Conservation (phyloP, 1,284 basidiomycete genomes). For the Microbotryum saponariae region DNA sequence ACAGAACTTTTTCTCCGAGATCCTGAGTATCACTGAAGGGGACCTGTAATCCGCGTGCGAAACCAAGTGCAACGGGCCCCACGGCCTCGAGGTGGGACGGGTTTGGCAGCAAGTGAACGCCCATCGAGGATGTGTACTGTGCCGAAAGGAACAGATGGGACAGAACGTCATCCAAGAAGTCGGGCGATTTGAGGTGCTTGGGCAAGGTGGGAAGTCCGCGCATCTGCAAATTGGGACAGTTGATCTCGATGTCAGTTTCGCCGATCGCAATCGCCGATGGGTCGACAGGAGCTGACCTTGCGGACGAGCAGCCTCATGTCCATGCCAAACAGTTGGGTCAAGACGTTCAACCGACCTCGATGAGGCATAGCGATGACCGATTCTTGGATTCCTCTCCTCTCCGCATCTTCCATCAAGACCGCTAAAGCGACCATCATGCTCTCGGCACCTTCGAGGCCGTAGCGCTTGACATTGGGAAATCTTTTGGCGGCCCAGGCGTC, state of each 20-base stretch:
- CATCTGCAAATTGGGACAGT: slow-evolving; percentile 42
- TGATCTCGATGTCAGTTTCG: not conserved
- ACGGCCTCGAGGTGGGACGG: slow-evolving; percentile 83
- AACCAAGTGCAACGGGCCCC: slow-evolving; percentile 71
- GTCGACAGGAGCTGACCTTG: slow-evolving; percentile 45
- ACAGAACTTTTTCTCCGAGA: slow-evolving; percentile 76
- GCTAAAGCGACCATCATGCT: slow-evolving; percentile 81
- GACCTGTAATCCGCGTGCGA: slow-evolving; percentile 29
- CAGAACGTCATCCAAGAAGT: slow-evolving; percentile 70
- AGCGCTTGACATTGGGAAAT: slow-evolving; percentile 74
- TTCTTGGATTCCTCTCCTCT: slow-evolving; percentile 40
- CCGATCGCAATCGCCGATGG: too few species aligned
- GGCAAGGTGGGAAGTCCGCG: slow-evolving; percentile 51
- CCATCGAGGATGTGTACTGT: slow-evolving; percentile 24
- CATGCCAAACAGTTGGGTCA: slow-evolving; percentile 66
- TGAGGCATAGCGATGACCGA: slow-evolving; percentile 48
- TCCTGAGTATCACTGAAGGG: slow-evolving; percentile 38
- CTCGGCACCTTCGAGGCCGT: slow-evolving; percentile 79
- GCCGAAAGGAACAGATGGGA: slow-evolving; percentile 59
- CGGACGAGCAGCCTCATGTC: slow-evolving; percentile 63
- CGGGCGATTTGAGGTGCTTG: slow-evolving; percentile 39
- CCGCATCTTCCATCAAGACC: slow-evolving; percentile 58
- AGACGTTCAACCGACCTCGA: slow-evolving; percentile 74
- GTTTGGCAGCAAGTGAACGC: slow-evolving; percentile 70
- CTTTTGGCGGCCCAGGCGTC: slow-evolving; percentile 73